A percentile compares a stretch with the other conserved stretches of the same genome.
Conservation (phyloP, 257 asterid species). For the Solanum piurae region DNA sequence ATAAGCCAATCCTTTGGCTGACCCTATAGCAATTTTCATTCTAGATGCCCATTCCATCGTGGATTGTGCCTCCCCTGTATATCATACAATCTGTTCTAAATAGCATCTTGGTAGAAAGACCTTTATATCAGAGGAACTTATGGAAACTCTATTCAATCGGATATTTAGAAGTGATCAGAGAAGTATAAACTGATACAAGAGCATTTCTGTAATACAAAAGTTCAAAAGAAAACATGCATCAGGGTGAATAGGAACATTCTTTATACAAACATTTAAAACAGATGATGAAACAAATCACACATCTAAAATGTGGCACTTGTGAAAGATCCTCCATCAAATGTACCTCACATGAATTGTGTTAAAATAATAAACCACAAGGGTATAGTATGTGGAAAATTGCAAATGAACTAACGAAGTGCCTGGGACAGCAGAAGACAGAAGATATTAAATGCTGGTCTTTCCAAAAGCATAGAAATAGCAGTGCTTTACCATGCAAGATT, state of each 20-base stretch:
- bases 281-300: not conserved
- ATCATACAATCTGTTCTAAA: not conserved
- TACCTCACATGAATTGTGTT: not conserved
- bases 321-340: not conserved
- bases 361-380: not conserved
- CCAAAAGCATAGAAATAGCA: not conserved
- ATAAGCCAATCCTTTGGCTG: slow-evolving; percentile 56
- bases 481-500: not conserved
- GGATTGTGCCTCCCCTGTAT: slow-evolving; percentile 27
- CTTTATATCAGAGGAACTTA: not conserved
- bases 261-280: not conserved
- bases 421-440: not conserved
- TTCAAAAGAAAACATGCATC: not conserved
- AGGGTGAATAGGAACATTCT: not conserved
- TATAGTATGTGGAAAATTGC: not conserved
- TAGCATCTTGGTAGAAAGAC: not conserved
- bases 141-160: not conserved
- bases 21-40: slow-evolving; percentile 45
- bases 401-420: not conserved
- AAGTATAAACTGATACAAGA: not conserved
- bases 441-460: not conserved
- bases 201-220: not conserved
- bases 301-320: not conserved
- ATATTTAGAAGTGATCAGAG: not conserved
- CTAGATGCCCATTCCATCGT: slow-evolving; percentile 36